phyloP scores from a whole-genome alignment of 768 basidiomycete genomes.

The Trametes cingulata region DNA sequence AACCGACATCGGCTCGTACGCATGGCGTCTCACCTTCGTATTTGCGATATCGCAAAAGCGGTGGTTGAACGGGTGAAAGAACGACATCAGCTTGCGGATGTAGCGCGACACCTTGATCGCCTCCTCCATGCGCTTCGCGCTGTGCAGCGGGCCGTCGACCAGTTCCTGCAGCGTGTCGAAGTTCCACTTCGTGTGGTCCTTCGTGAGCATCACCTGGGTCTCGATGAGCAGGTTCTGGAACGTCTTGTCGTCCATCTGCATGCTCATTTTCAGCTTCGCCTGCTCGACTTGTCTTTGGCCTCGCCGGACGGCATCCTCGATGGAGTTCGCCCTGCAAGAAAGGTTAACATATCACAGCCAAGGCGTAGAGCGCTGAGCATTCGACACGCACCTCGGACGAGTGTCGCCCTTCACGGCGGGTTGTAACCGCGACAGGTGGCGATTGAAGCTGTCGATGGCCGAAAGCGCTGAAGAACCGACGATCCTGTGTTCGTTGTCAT shows the following conservation, averaged over 20 bases:
- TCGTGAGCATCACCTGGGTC: constrained; percentile 85
- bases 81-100: constrained; percentile 85
- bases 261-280: constrained; percentile 81
- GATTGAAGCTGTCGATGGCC: constrained; percentile 89
- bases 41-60: constrained; percentile 83
- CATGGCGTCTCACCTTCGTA: constrained; percentile 49
- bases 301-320: constrained; percentile 83
- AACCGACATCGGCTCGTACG: not conserved
- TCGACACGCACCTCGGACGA: constrained; percentile 59
- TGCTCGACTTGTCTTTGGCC: constrained; percentile 92
- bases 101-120: constrained; percentile 89
- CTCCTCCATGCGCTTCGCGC: constrained; percentile 91
- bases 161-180: constrained; percentile 86
- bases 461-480: constrained; percentile 83
- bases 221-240: constrained; percentile 86
- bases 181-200: constrained; percentile 91
- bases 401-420: constrained; percentile 49
- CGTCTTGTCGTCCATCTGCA: constrained; percentile 94
- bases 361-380: no score
- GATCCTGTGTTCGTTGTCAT: constrained; percentile 74
- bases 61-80: constrained; percentile 89
- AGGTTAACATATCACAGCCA: not conserved
- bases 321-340: constrained; percentile 63
- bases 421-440: constrained; percentile 77
- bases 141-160: constrained; percentile 89